phyloP scores from a whole-genome alignment of 2,329 filamentous ascomycete genomes.

The Arachnopeziza araneosa region DNA sequence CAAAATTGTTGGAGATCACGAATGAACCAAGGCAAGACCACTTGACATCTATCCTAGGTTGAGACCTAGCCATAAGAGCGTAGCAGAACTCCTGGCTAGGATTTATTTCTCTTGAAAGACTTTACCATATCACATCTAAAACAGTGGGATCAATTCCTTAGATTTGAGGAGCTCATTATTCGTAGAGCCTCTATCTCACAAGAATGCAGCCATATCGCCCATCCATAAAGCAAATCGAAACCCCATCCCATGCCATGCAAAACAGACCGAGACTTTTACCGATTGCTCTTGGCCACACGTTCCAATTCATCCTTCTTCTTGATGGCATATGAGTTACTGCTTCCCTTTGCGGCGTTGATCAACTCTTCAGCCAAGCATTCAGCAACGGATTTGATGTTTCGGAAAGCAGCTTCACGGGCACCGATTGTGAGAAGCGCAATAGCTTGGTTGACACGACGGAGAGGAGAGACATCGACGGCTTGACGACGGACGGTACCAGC shows the following conservation, averaged over 20 bases:
- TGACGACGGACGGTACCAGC: constrained; percentile 99
- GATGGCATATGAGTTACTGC: constrained; percentile 99
- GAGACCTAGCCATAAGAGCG: no score
- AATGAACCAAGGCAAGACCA: no score
- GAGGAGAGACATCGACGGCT: constrained; percentile 99
- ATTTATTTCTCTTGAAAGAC: neutral
- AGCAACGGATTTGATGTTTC: constrained; percentile 99
- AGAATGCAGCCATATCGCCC: constrained; percentile 29
- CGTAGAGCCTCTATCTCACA: constrained; percentile 30
- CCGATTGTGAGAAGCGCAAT: constrained; percentile 98
- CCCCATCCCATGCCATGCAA: constrained; percentile 30
- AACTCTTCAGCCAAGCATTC: constrained; percentile 99
- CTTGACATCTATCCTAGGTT: no score
- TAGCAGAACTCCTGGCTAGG: no score
- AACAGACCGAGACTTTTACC: constrained; percentile 60
- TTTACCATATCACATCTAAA: neutral
- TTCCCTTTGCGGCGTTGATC: constrained; percentile 99
- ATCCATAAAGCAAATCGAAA: constrained; percentile 28
- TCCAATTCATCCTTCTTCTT: constrained; percentile 99
- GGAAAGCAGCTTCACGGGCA: constrained; percentile 97
- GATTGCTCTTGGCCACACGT: constrained; percentile 99
- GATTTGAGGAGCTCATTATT: constrained; percentile 17
- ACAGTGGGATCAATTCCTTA: neutral
- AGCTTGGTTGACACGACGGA: constrained; percentile 99
- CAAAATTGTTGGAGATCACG: no score